These are phyloP conservation scores for Myrica gale DNA, from an alignment of 306 rosid species.

Conservation along the genomic window DNA sequence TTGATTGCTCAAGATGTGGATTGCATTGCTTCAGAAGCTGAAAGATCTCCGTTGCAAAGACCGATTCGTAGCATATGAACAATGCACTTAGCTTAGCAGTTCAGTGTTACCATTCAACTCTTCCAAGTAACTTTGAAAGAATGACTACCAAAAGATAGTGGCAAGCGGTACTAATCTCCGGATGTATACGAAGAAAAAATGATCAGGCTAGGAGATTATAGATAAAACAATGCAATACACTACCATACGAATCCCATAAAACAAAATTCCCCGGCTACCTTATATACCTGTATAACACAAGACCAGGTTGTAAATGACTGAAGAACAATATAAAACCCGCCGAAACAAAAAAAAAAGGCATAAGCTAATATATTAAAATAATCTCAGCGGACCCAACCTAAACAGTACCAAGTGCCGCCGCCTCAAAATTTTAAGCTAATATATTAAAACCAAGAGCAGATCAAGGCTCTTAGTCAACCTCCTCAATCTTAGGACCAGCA, in stretches of 20 bases:
- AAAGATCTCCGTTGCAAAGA: background rate
- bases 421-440: no score
- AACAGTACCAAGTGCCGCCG: background rate
- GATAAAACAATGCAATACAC: no score
- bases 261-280: no score
- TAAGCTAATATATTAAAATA: background rate
- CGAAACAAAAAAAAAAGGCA: background rate
- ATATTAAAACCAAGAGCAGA: background rate
- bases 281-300: no score
- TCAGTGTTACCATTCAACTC: no score
- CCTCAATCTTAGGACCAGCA: constrained; percentile 79
- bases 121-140: background rate
- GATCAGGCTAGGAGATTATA: no score
- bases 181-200: no score
- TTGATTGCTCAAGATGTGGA: no score
- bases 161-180: no score
- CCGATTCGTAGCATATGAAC: background rate
- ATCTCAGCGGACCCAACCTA: background rate
- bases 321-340: background rate
- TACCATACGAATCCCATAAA: no score
- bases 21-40: background rate
- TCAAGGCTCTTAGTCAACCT: constrained; percentile 50
- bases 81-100: no score
- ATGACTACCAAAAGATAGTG: background rate
- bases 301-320: no score